phyloP scores from a whole-genome alignment of 768 basidiomycete genomes.

The Sporobolomyces pararoseus region DNA sequence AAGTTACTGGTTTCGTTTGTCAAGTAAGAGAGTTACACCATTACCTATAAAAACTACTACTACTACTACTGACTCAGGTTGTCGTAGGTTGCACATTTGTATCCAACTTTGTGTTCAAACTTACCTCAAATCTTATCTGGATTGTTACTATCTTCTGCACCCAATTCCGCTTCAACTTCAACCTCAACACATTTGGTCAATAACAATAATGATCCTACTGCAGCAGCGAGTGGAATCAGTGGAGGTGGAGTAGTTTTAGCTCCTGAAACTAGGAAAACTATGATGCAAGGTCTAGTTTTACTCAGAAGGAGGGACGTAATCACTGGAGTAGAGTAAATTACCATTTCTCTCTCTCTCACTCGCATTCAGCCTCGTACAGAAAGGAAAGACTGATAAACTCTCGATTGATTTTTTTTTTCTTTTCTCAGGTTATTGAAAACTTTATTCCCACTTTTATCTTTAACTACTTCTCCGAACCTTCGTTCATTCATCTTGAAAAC shows the following conservation, averaged over 20 bases:
- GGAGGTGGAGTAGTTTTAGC: conserved; percentile 41
- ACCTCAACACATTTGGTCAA: background rate
- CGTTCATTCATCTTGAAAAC: conserved; percentile 84
- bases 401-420: background rate
- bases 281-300: conserved; percentile 89
- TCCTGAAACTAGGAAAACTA: conserved; percentile 74
- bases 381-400: background rate
- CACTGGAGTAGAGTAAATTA: conserved; percentile 78
- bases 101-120: conserved; percentile 81
- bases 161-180: conserved; percentile 55
- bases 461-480: conserved; percentile 77
- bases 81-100: conserved; percentile 76
- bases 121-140: conserved; percentile 76
- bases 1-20: conserved; percentile 84
- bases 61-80: background rate
- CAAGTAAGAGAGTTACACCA: conserved; percentile 56
- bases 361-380: background rate
- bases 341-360: background rate
- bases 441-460: conserved; percentile 92
- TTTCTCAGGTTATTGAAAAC: conserved; percentile 76
- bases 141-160: conserved; percentile 74
- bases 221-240: conserved; percentile 21
- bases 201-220: background rate
- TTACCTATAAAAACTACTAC: background rate
- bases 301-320: conserved; percentile 89